A percentile compares a stretch with the other conserved stretches of the same genome.
These are phyloP conservation scores for Diaporthe vexans DNA, from an alignment of 2,329 filamentous ascomycete species.

Conservation along the genomic window DNA sequence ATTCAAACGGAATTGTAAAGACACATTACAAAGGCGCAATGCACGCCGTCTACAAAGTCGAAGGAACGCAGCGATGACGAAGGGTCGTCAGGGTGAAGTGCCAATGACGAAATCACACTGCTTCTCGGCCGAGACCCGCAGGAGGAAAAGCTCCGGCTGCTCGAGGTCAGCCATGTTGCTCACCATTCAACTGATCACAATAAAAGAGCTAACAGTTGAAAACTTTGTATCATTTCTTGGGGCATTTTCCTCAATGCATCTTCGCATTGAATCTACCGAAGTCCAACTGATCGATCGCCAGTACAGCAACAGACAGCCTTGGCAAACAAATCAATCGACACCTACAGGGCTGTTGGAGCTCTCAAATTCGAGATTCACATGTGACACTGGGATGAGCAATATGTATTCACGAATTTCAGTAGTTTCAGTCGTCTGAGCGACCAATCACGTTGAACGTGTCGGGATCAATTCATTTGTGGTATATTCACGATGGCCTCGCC, in stretches of 20 bases:
- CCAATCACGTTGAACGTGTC: not conserved
- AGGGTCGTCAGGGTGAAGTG: constrained; percentile 11
- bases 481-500: no score
- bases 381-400: not conserved
- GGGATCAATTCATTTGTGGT: not conserved
- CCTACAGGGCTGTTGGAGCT: not conserved
- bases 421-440: not conserved
- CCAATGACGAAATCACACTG: constrained; percentile 18
- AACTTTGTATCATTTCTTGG: not conserved
- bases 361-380: not conserved
- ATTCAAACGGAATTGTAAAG: not conserved
- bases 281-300: not conserved
- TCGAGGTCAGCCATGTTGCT: not conserved
- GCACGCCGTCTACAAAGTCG: not conserved
- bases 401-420: no score
- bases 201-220: not conserved
- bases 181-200: not conserved
- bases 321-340: not conserved
- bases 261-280: no score
- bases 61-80: constrained; percentile 7
- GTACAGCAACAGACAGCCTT: not conserved
- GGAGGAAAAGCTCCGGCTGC: constrained; percentile 14
- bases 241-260: no score
- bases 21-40: not conserved
- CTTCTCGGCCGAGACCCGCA: constrained; percentile 11